phyloP scores from a whole-genome alignment of 495 filamentous ascomycete species.

The Xylaria palmicola region DNA sequence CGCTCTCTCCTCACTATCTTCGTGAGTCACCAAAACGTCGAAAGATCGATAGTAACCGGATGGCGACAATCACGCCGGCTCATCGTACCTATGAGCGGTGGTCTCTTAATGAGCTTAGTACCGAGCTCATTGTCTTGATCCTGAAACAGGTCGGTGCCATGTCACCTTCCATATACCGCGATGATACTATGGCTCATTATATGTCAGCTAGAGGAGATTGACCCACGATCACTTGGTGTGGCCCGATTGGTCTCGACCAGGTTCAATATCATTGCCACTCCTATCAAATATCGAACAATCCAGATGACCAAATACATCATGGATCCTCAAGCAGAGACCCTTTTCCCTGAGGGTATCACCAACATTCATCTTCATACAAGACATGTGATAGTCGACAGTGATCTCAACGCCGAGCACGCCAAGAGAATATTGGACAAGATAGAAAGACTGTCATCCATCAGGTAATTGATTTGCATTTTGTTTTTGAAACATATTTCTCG shows the following conservation, averaged over 20 bases:
- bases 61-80: conserved; percentile 10
- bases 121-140: conserved; percentile 27
- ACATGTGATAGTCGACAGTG: conserved; percentile 21
- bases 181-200: not conserved
- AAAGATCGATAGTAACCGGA: not conserved
- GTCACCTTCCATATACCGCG: not conserved
- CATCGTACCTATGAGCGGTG: not conserved
- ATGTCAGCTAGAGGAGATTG: conserved; percentile 21
- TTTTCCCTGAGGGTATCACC: conserved; percentile 16
- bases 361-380: conserved; percentile 26
- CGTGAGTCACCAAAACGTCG: not conserved
- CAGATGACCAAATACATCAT: conserved; percentile 23
- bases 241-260: conserved; percentile 24
- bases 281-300: conserved; percentile 28
- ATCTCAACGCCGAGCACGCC: conserved; percentile 23
- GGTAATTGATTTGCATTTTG: conserved; percentile 12
- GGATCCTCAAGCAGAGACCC: conserved; percentile 11
- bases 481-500: not conserved
- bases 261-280: conserved; percentile 26
- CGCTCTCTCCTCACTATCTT: not conserved
- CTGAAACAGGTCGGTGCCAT: conserved; percentile 24
- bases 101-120: conserved; percentile 25
- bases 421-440: conserved; percentile 19
- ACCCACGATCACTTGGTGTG: conserved; percentile 17
- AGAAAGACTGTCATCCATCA: conserved; percentile 23